These are phyloP conservation scores for Glycine tomentella DNA, from an alignment of 306 rosid genomes.

Conservation along the genomic window DNA sequence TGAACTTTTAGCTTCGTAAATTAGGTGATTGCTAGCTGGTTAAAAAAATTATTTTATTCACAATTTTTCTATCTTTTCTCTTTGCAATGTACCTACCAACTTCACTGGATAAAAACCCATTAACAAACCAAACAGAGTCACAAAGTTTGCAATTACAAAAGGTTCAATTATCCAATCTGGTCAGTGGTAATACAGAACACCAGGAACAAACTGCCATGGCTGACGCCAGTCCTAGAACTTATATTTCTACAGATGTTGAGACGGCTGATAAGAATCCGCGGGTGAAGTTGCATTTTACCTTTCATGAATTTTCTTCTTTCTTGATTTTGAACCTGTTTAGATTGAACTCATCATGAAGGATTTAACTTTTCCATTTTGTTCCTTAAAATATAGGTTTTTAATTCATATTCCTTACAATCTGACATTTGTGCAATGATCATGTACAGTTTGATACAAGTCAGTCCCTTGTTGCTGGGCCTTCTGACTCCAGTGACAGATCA, in stretches of 20 bases:
- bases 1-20: constrained; percentile 44
- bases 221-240: constrained; percentile 92
- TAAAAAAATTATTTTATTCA: background rate
- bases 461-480: constrained; percentile 56
- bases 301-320: constrained; percentile 1
- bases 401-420: constrained; percentile 20
- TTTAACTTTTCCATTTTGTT: constrained; percentile 23
- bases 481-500: constrained; percentile 88
- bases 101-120: constrained; percentile 41
- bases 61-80: background rate
- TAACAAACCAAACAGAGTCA: constrained; percentile 27
- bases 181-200: constrained; percentile 51
- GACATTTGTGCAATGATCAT: constrained; percentile 40
- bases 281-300: constrained; percentile 58
- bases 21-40: constrained; percentile 9
- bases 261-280: constrained; percentile 83
- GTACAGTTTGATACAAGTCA: constrained; percentile 72
- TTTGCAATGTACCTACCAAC: constrained; percentile 44
- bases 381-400: background rate
- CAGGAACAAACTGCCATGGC: constrained; percentile 74
- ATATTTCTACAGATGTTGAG: constrained; percentile 89
- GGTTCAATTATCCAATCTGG: constrained; percentile 55
- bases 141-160: constrained; percentile 44
- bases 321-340: background rate
- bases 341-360: background rate